These are phyloP conservation scores for Aspergillus sp. DNA, from an alignment of 2,329 filamentous ascomycete genomes.

Conservation along the genomic window DNA sequence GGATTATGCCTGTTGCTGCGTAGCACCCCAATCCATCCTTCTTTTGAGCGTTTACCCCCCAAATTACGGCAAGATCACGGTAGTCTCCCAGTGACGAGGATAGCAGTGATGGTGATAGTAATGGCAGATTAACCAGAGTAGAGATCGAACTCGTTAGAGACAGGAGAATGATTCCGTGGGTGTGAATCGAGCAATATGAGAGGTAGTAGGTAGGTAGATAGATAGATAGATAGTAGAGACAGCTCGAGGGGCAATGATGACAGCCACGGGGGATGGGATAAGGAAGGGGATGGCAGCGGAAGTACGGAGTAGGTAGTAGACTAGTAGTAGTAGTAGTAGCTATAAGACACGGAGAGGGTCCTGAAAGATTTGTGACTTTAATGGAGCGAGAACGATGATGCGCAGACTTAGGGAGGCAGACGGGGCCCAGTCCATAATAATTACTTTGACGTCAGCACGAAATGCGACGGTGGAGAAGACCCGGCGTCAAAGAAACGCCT, in stretches of 20 bases:
- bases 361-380: not conserved
- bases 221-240: not conserved
- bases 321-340: not conserved
- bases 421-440: not conserved
- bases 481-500: constrained; percentile 8
- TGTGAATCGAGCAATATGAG: not conserved
- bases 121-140: not conserved
- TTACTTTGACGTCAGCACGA: constrained; percentile 19
- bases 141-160: not conserved
- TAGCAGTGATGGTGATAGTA: not conserved
- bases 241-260: not conserved
- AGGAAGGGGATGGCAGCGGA: not conserved
- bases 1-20: constrained; percentile 1
- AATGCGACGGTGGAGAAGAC: constrained; percentile 13
- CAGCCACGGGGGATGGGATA: not conserved
- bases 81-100: not conserved
- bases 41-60: not conserved
- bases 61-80: constrained; percentile 1
- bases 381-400: constrained; percentile 3
- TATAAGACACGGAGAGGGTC: not conserved
- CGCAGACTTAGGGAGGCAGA: not conserved
- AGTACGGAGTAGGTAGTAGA: not conserved
- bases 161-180: not conserved
- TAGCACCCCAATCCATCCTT: not conserved
- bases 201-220: not conserved